phyloP scores from a whole-genome alignment of 176 grass and related monocot genomes.

The Alopecurus myosuroides region DNA sequence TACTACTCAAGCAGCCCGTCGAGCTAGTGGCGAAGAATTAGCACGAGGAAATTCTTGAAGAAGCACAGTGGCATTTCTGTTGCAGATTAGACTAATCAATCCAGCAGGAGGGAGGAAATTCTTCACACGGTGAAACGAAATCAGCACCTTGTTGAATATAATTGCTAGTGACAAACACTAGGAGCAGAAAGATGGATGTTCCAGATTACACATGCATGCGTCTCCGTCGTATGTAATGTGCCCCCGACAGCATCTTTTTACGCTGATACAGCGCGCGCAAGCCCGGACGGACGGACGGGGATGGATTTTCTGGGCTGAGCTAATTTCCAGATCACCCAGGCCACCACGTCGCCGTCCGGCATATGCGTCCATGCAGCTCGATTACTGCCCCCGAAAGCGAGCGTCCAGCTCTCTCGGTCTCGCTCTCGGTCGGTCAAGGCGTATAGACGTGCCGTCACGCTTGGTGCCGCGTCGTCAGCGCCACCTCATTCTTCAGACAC shows the following conservation, averaged over 20 bases:
- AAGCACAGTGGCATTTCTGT: background rate
- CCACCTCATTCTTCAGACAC: background rate
- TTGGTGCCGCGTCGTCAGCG: conserved; percentile 31
- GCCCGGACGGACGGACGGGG: background rate
- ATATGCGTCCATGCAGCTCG: conserved; percentile 17
- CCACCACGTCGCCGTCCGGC: conserved; percentile 25
- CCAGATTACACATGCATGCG: background rate
- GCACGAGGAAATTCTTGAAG: background rate
- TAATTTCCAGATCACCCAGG: background rate
- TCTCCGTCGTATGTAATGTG: background rate
- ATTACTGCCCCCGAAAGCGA: conserved; percentile 30
- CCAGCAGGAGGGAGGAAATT: background rate
- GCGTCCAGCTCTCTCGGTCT: background rate
- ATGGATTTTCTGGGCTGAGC: background rate
- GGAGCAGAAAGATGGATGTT: background rate
- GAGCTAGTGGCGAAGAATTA: background rate
- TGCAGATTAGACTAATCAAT: background rate
- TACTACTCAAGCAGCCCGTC: background rate
- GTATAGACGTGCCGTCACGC: conserved; percentile 7
- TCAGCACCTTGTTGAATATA: background rate
- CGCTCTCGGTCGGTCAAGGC: background rate
- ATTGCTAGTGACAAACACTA: background rate
- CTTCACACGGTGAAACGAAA: background rate
- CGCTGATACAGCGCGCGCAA: background rate
- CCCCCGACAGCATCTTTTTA: conserved; percentile 17